A percentile compares a stretch with the other conserved stretches of the same genome.
These are phyloP conservation scores for Aureobasidium zeae DNA, from an alignment of 2,329 filamentous ascomycete genomes.

Conservation along the genomic window DNA sequence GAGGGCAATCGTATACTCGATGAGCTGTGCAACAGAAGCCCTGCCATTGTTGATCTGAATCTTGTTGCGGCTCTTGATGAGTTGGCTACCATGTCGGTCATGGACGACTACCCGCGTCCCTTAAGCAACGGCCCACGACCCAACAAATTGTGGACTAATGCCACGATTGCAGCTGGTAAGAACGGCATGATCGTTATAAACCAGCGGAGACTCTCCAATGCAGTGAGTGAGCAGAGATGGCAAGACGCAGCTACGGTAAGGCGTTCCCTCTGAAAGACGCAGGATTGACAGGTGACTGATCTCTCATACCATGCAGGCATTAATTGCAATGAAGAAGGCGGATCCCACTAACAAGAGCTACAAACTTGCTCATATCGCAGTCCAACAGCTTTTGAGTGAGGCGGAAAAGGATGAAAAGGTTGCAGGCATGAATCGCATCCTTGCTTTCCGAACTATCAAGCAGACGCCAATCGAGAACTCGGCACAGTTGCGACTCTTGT, in stretches of 20 bases:
- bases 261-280: neutral
- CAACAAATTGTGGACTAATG: slow-evolving; percentile 27
- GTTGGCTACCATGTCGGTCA: slow-evolving; percentile 20
- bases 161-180: slow-evolving; percentile 21
- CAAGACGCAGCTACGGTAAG: slow-evolving; percentile 24
- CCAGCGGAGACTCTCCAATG: slow-evolving; percentile 24
- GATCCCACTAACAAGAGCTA: slow-evolving; percentile 25
- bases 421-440: slow-evolving; percentile 15
- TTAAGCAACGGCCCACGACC: slow-evolving; percentile 23
- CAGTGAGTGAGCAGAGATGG: slow-evolving; percentile 25
- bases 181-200: slow-evolving; percentile 18
- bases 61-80: slow-evolving; percentile 21
- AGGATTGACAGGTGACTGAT: slow-evolving; percentile 2
- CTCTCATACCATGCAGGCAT: slow-evolving; percentile 21
- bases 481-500: slow-evolving; percentile 9
- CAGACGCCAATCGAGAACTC: slow-evolving; percentile 4
- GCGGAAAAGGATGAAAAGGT: slow-evolving; percentile 9
- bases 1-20: slow-evolving; percentile 17
- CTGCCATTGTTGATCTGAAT: slow-evolving; percentile 19
- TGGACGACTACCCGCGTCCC: slow-evolving; percentile 23
- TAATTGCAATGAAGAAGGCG: slow-evolving; percentile 27
- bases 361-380: slow-evolving; percentile 27
- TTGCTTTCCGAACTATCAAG: slow-evolving; percentile 14
- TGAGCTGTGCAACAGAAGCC: slow-evolving; percentile 21
- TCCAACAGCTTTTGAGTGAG: slow-evolving; percentile 13